Conservation (phyloP, 2,329 filamentous ascomycete species). For the Chalaropsis ovoidea region DNA sequence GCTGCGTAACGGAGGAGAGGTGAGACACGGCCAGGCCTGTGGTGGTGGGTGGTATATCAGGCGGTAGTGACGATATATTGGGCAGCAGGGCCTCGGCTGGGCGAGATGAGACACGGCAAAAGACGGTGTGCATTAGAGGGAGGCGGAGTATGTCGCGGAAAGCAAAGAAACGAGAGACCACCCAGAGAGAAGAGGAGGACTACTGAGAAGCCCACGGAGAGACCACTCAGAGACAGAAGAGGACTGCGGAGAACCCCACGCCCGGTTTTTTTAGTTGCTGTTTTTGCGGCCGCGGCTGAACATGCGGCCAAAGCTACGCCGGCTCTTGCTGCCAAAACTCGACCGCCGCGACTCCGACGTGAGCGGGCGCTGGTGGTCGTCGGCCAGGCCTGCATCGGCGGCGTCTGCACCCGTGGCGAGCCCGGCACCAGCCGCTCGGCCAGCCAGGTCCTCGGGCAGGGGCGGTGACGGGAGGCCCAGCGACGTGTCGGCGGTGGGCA, state of each 20-base stretch:
- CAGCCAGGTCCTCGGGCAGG: slow-evolving; percentile 3
- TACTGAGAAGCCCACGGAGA: not conserved
- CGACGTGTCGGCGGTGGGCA: slow-evolving; percentile 14
- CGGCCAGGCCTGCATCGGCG: not conserved
- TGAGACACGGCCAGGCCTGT: not conserved
- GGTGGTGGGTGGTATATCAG: not conserved
- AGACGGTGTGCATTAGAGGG: slow-evolving; percentile 1
- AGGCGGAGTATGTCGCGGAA: not conserved
- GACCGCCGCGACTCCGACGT: slow-evolving; percentile 19
- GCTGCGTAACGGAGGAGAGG: slow-evolving; percentile 9
- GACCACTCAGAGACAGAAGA: not conserved
- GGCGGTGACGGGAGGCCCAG: not conserved
- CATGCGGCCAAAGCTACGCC: slow-evolving; percentile 15
- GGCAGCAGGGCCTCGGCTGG: not conserved
- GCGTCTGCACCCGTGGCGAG: slow-evolving; percentile 4
- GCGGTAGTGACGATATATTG: not conserved
- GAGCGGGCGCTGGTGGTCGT: slow-evolving; percentile 7
- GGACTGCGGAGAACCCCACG: not conserved
- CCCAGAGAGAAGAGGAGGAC: not conserved
- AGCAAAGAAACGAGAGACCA: not conserved
- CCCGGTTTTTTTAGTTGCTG: slow-evolving; percentile 10
- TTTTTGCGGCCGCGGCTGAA: slow-evolving; percentile 21
- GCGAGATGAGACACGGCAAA: slow-evolving; percentile 8
- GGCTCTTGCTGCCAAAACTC: slow-evolving; percentile 17
- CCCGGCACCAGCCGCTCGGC: not conserved